These are phyloP conservation scores for Laetiporus sulphureus DNA, from an alignment of 1,284 basidiomycete species.

Conservation along the genomic window DNA sequence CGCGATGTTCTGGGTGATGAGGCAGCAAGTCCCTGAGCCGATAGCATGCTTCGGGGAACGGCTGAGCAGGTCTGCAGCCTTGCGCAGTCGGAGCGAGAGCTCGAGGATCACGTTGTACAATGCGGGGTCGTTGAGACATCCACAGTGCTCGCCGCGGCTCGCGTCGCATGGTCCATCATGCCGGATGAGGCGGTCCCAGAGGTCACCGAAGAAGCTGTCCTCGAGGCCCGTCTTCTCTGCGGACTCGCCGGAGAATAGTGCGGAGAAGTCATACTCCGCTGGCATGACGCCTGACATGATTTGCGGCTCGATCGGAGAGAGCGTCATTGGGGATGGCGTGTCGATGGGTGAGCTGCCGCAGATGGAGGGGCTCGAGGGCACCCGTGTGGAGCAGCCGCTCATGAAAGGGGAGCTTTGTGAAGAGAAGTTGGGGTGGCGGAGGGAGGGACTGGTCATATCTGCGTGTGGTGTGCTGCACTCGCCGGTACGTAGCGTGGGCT, in stretches of 20 bases:
- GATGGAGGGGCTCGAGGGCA: conserved; percentile 10
- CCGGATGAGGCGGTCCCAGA: conserved; percentile 20
- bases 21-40: conserved; percentile 36
- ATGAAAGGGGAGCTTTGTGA: conserved; percentile 3
- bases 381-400: conserved; percentile 1
- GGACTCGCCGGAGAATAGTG: conserved; percentile 19
- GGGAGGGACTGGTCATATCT: not conserved
- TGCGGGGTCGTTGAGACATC: conserved; percentile 46
- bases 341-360: conserved; percentile 6
- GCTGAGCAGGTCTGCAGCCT: conserved; percentile 48
- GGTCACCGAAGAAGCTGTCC: conserved; percentile 18
- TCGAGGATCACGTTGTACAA: conserved; percentile 54
- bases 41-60: conserved; percentile 43
- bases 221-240: conserved; percentile 12
- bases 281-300: conserved; percentile 5
- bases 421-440: not conserved
- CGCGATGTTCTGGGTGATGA: conserved; percentile 44
- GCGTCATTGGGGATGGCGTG: conserved; percentile 15
- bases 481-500: not conserved
- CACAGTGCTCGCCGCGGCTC: conserved; percentile 38
- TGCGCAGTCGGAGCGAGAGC: conserved; percentile 52
- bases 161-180: conserved; percentile 12
- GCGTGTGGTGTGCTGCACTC: not conserved
- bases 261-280: conserved; percentile 20
- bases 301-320: conserved; percentile 13